Percentiles rank a stretch among this genome's conserved stretches.
phyloP scores from a whole-genome alignment of 2,329 filamentous ascomycete genomes.

The Aspergillus pseudoviridinutans region DNA sequence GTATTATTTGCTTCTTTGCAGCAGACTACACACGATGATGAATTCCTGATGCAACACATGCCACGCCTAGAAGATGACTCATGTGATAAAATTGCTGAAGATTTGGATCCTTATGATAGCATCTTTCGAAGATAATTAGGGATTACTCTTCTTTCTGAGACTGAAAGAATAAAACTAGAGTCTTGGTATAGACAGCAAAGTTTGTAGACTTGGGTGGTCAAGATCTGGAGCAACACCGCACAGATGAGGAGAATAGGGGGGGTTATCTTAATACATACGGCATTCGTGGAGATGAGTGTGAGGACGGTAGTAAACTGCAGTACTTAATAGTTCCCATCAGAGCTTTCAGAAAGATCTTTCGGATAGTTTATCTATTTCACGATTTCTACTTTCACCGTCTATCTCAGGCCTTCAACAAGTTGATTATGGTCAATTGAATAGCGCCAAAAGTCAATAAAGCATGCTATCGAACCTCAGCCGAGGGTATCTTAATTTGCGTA shows the following conservation, averaged over 20 bases:
- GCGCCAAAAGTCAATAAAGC: background rate
- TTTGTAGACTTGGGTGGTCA: background rate
- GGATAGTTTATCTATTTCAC: background rate
- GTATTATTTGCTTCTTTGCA: background rate
- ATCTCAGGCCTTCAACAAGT: background rate
- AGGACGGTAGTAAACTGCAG: too few relatives aligned
- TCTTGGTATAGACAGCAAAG: background rate
- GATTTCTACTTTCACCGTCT: too few relatives aligned
- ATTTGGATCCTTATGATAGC: background rate
- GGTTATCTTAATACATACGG: too few relatives aligned
- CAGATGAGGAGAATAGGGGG: too few relatives aligned
- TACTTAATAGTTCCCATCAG: too few relatives aligned
- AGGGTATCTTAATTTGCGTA: background rate
- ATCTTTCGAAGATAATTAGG: background rate
- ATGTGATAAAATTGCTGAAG: background rate
- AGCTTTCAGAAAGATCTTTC: too few relatives aligned
- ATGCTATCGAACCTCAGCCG: background rate
- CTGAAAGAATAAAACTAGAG: too few relatives aligned
- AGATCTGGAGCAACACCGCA: background rate
- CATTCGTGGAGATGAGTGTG: too few relatives aligned
- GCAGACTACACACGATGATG: background rate
- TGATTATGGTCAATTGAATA: background rate
- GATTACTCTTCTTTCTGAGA: background rate
- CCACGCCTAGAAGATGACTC: background rate
- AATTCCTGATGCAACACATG: background rate